Percentiles rank a stretch among this genome's conserved stretches.
Conservation (phyloP, 768 basidiomycete genomes). For the Mycena rosella region DNA sequence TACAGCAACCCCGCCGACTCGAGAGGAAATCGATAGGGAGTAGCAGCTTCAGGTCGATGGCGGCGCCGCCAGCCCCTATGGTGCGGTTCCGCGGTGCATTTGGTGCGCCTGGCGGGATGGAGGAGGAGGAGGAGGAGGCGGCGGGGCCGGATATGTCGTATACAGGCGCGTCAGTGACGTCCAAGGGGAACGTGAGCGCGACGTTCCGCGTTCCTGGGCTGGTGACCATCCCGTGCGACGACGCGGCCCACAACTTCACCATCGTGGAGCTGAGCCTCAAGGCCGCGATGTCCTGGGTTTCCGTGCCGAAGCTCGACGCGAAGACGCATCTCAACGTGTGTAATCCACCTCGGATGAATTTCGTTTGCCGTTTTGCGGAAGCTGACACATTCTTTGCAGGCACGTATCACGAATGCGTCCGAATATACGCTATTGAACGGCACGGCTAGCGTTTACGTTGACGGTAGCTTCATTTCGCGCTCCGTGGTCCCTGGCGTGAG, state of each 20-base stretch:
- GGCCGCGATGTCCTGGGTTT: slow-evolving; percentile 52
- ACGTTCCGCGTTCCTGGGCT: slow-evolving; percentile 50
- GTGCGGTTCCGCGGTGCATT: too few relatives aligned
- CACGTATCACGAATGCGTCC: slow-evolving; percentile 54
- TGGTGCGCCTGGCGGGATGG: too few relatives aligned
- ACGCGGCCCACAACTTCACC: slow-evolving; percentile 47
- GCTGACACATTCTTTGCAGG: slow-evolving; percentile 39
- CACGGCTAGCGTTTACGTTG: slow-evolving; percentile 53
- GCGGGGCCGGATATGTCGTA: slow-evolving; percentile 11
- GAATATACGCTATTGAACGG: slow-evolving; percentile 54
- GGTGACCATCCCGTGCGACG: slow-evolving; percentile 49
- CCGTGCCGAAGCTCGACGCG: slow-evolving; percentile 51
- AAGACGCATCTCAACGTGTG: slow-evolving; percentile 49
- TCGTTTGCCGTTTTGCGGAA: neutral
- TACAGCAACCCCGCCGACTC: too few relatives aligned
- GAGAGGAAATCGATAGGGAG: too few relatives aligned
- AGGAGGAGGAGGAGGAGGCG: too few relatives aligned
- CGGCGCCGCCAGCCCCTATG: too few relatives aligned
- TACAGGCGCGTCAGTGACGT: slow-evolving; percentile 34
- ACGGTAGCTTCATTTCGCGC: slow-evolving; percentile 56
- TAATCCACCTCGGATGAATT: neutral
- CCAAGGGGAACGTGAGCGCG: slow-evolving; percentile 47
- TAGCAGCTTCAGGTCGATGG: too few relatives aligned
- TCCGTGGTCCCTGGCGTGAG: slow-evolving; percentile 50
- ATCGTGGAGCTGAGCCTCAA: slow-evolving; percentile 47